These are phyloP conservation scores for Cardamine resedifolia DNA, from an alignment of 345 rosid genomes.

Conservation along the genomic window DNA sequence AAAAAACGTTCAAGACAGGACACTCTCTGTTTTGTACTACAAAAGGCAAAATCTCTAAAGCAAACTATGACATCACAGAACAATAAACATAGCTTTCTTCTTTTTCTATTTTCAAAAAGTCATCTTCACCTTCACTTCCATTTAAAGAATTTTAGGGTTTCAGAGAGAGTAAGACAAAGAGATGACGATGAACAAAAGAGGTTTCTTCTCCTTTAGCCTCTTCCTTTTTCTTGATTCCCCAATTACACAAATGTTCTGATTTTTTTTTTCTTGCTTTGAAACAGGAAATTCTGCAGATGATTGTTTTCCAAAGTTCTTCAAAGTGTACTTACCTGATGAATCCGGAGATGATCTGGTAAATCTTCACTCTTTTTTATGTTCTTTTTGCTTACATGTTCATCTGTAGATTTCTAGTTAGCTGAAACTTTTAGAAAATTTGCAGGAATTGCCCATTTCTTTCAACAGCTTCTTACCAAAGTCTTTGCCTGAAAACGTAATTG, in stretches of 20 bases:
- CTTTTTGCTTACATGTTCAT: background rate
- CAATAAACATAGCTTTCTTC: background rate
- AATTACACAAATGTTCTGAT: background rate
- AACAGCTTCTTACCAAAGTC: slow-evolving; percentile 1
- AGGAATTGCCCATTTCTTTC: slow-evolving; percentile 27
- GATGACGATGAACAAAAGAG: slow-evolving; percentile 23
- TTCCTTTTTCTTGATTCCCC: slow-evolving; percentile 16
- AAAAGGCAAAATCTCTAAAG: slow-evolving; percentile 3
- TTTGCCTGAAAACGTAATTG: slow-evolving; percentile 13
- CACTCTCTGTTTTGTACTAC: slow-evolving; percentile 25
- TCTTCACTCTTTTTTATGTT: slow-evolving; percentile 9
- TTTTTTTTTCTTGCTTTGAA: background rate
- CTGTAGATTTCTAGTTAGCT: slow-evolving; percentile 3
- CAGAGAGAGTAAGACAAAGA: background rate
- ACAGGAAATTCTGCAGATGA: background rate
- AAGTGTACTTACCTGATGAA: slow-evolving; percentile 29
- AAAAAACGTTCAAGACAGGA: slow-evolving; percentile 10
- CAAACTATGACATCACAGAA: background rate
- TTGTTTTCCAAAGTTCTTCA: slow-evolving; percentile 35
- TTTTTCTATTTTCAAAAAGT: background rate
- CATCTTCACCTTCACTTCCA: background rate
- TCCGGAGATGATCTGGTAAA: slow-evolving; percentile 33
- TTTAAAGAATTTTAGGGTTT: background rate
- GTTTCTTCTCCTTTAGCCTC: slow-evolving; percentile 13
- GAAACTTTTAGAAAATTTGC: background rate